Base-by-base conservation (phyloP, 2,329 filamentous ascomycete species). In the Colletotrichum chlorophyti region DNA sequence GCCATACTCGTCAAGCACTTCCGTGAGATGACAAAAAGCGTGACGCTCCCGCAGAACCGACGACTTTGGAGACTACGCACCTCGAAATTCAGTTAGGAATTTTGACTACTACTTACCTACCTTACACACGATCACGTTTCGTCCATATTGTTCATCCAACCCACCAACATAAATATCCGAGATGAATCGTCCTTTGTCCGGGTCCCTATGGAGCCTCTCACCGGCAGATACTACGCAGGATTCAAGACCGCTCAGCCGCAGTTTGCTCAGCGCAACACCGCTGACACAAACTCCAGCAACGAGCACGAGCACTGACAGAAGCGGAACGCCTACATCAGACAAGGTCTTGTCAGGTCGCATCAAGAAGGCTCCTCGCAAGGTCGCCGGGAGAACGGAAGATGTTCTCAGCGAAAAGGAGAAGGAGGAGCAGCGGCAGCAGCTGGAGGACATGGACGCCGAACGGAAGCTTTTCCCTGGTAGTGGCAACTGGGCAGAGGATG, bases 401-500 rank as follows among this genome's bases (percentile, higher is more conserved):
- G 57, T 51, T 9, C 34, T 60, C 35, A 58, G 47, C 35, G 41
- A 58, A 23, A 60, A 58, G 34, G 58, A 60, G 31, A 58, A 58
- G 26, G 46, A 52, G 4, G 46, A 46, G 29, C 53, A 58, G 40
- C 29, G 23, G 5, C 46, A 42, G 15, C 58, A 60, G 12, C 37
- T 58, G 19, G 47, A 60, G 6, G 58, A 60, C 55, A 77, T 83
- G 68, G 74, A 79, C 61, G 65, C 68, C 37, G 76, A 82, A 64
- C 80, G 76, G 67, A 53, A 64, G 24, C 64, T 69, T 1, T 79
- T 76, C 49, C 74, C 75, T 0, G 74, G 74, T 21, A 74, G 80
- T 35, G 76, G 75, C 41, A 71, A 76, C 52, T 85, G 83, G 81
- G 74, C 83, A 24, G 69, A 74, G 9, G 78, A 78, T n/a, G 83